Conservation (phyloP, 768 basidiomycete species). For the Suillus subaureus region DNA sequence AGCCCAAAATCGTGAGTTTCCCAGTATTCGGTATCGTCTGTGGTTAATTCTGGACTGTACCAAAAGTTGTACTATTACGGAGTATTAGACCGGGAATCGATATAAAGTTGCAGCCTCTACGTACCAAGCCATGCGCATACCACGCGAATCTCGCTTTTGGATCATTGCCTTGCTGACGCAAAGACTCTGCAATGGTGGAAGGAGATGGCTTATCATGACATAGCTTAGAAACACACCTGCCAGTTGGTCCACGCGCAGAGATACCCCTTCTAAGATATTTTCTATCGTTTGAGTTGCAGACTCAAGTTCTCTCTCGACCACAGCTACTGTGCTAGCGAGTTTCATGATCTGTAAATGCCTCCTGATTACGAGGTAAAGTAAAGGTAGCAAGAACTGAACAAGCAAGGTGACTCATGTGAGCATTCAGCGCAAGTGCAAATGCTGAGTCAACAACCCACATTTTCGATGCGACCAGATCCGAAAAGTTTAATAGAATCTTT, state of each 20-base stretch:
- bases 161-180: background rate
- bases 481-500: conserved; percentile 22
- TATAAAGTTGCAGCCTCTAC: background rate
- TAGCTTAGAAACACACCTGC: background rate
- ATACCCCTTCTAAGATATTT: background rate
- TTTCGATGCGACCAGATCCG: conserved; percentile 37
- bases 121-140: conserved; percentile 4
- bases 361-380: conserved; percentile 37
- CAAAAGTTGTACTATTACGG: background rate
- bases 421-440: background rate
- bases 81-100: background rate
- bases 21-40: background rate
- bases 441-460: conserved; percentile 20
- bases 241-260: background rate
- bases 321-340: conserved; percentile 24
- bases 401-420: background rate
- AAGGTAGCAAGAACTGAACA: conserved; percentile 35
- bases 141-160: background rate
- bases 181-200: background rate
- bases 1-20: background rate
- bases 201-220: too few species aligned
- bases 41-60: background rate
- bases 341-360: conserved; percentile 37
- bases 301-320: conserved; percentile 31
- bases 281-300: background rate